A percentile compares a stretch with the other conserved stretches of the same genome.
These are phyloP conservation scores for Apiospora marii DNA, from an alignment of 2,329 filamentous ascomycete species.

Conservation along the genomic window DNA sequence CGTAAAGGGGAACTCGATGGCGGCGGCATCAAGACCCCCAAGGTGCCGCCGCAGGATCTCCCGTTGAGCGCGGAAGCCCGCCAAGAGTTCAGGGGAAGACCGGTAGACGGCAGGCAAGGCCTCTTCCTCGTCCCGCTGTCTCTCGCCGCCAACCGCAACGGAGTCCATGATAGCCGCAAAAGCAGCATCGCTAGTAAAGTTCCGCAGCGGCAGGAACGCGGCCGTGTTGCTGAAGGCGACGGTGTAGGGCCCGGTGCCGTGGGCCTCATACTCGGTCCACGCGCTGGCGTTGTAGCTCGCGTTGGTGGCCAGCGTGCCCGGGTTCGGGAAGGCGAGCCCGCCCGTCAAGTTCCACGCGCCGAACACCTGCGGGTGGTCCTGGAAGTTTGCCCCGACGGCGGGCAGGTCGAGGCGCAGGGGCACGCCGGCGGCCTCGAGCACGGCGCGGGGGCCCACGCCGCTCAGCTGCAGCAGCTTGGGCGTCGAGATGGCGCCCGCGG, in stretches of 20 bases:
- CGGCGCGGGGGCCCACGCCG: slow-evolving; percentile 37
- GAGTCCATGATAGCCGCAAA: slow-evolving; percentile 23
- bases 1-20: slow-evolving; percentile 13
- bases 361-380: slow-evolving; percentile 34
- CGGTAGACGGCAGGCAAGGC: slow-evolving; percentile 34
- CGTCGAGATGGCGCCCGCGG: slow-evolving; percentile 38
- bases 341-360: slow-evolving; percentile 27
- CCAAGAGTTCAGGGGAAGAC: slow-evolving; percentile 33
- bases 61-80: slow-evolving; percentile 30
- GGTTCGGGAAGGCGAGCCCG: slow-evolving; percentile 23
- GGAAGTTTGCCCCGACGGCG: slow-evolving; percentile 34
- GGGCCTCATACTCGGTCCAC: slow-evolving; percentile 33
- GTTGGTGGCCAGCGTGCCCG: slow-evolving; percentile 27
- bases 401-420: slow-evolving; percentile 29
- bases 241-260: slow-evolving; percentile 37
- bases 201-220: slow-evolving; percentile 35
- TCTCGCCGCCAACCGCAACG: slow-evolving; percentile 23
- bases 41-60: slow-evolving; percentile 23
- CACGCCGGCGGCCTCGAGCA: slow-evolving; percentile 28
- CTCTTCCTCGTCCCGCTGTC: slow-evolving; percentile 29
- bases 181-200: slow-evolving; percentile 32
- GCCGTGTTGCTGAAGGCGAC: slow-evolving; percentile 34
- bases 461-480: slow-evolving; percentile 50
- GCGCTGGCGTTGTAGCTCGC: slow-evolving; percentile 34
- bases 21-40: not conserved